Evolutionary conservation across 1,284 basidiomycete species (phyloP), one percentile per base, ranked within the genome.

Genomic region (Pisolithus thermaeus): DNA sequence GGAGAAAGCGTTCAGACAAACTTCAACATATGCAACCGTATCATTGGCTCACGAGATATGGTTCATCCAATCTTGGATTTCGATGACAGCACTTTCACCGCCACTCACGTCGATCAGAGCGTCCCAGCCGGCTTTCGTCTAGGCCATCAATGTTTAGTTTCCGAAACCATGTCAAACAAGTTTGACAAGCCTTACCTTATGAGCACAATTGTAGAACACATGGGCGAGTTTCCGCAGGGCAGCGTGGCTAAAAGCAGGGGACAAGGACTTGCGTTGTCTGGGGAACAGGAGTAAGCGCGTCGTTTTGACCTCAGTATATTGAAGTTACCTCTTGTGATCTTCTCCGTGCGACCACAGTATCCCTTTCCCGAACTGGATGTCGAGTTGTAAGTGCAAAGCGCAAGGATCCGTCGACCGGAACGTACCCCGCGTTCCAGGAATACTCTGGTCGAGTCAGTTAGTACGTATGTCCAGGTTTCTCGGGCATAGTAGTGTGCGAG

Each of bases 101-200:
- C 28, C 50, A 7, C 55, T 59, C 1, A 66, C 54, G 23, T 76
- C 72, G 2, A 83, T 51, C 22, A 73, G 59, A 16, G 61, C 58
- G 45, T 83, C 79, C 82, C 80, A 84, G 7, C 59, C 61, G 0
- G 57, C 60, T 62, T 77, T 81, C 50, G 79, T 60, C 80, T 83
- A 50, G 6, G n/a, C 22, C 8, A 22, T 32, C 30, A 32, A 32
- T 12, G 11, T 11, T 3, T 32, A 14, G 30, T 12, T 32, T 32
- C 30, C 30, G 11, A 12, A 32, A 32, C 9, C 30, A 32, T 11
- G 12, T 12, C 30, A 32, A 32, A 4, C 30, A 32, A 4, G 11
- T 3, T 32, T 14, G 30, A 12, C 5, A 32, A 5, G 27, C 12
- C 25, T 4, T 25, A 61, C 63, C 55, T 68, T 69, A 47, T 69